Evolutionary conservation across 257 asterid genomes (phyloP).

Genomic region (Solanum acaule): DNA sequence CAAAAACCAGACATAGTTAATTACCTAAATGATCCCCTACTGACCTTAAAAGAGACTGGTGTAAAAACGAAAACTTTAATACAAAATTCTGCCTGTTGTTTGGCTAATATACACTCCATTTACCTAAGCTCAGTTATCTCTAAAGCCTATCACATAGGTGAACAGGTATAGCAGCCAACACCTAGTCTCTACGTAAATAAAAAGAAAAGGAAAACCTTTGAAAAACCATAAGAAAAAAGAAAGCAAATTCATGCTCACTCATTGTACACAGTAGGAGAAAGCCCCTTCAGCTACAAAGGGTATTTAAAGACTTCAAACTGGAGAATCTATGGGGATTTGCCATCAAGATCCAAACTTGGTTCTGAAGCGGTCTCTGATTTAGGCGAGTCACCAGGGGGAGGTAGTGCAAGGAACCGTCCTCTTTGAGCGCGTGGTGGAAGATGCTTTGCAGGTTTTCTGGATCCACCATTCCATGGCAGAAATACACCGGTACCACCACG

Average conservation of each 20-base stretch:
- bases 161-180: conserved; percentile 8
- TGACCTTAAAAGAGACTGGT: neutral
- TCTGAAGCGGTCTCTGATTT: conserved; percentile 29
- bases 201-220: neutral
- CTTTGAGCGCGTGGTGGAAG: conserved; percentile 93
- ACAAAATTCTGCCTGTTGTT: conserved; percentile 26
- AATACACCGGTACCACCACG: conserved; percentile 92
- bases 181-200: neutral
- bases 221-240: neutral
- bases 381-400: conserved; percentile 35
- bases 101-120: conserved; percentile 21
- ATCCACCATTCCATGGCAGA: conserved; percentile 67
- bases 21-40: neutral
- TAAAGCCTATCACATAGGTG: conserved; percentile 29
- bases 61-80: conserved; percentile 7
- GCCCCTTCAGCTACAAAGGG: conserved; percentile 4
- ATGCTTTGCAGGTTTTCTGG: conserved; percentile 62
- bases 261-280: conserved; percentile 18
- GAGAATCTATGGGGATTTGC: conserved; percentile 8
- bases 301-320: neutral
- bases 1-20: neutral
- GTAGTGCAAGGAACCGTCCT: conserved; percentile 51
- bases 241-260: conserved; percentile 13
- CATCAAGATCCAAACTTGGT: conserved; percentile 19
- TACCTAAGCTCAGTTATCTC: conserved; percentile 26